phyloP scores from a whole-genome alignment of 345 rosid genomes.

The Arabis hirsuta region DNA sequence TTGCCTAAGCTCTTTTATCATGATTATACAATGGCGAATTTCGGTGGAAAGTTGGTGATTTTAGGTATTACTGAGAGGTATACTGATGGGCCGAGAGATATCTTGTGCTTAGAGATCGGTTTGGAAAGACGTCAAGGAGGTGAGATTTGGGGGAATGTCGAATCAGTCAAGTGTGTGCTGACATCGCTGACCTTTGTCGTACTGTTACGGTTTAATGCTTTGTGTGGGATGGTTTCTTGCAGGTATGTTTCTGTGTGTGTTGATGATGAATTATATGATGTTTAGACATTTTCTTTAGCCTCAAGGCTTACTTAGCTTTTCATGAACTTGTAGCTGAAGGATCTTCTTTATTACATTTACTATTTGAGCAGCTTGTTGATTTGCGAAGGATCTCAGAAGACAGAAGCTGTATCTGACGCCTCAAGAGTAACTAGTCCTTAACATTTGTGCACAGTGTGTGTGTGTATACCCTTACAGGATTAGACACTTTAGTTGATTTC shows the following conservation, averaged over 20 bases:
- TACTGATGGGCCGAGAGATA: neutral
- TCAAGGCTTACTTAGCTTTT: neutral
- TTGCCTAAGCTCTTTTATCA: neutral
- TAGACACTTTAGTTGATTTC: too few species aligned
- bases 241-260: too few species aligned
- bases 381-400: too few species aligned
- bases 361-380: too few species aligned
- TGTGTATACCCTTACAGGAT: too few species aligned
- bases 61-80: neutral
- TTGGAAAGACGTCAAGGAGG: neutral
- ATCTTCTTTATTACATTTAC: neutral
- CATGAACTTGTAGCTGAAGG: neutral
- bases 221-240: too few species aligned
- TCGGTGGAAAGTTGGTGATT: slow-evolving; percentile 14
- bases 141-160: slow-evolving; percentile 5
- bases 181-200: neutral
- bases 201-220: neutral
- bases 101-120: neutral
- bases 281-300: neutral
- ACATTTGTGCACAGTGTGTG: too few species aligned
- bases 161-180: neutral
- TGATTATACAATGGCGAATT: neutral
- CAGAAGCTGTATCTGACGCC: too few species aligned
- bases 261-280: neutral
- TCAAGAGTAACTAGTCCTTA: too few species aligned